Base-by-base conservation (phyloP, 768 basidiomycete species). In the Mycena filopes region DNA sequence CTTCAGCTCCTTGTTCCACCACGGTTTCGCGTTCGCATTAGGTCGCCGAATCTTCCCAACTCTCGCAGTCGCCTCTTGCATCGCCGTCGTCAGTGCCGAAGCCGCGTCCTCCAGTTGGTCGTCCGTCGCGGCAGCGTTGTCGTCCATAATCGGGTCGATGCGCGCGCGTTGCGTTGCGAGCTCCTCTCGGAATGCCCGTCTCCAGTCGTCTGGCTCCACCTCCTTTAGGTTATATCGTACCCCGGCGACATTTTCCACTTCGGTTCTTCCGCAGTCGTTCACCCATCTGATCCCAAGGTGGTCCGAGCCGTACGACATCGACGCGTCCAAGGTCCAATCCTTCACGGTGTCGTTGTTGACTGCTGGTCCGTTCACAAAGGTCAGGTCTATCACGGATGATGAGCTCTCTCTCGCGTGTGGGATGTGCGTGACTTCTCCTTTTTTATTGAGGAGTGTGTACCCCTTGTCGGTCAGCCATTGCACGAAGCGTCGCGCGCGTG, bases 1-100 rank as follows among this genome's bases (percentile, higher is more conserved):
- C 10, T 47, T 54, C 5, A 72, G 56, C 2, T 72, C 67, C 1
- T 66, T 33, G 60, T 71, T 66, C 74, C 72, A 75, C 74, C 72
- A 74, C 12, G 56, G 69, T 47, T 63, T 63, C 2, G 49, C 59
- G 12, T 53, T 51, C 1, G 29, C 29, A 15, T 33, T 51, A 0
- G 25, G 49, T 8, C 29, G 23, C 3, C 49, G 41, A 6, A 11
- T 41, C 25, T 42, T 42, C 2, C 41, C 59, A 3, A 60, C 59
- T n/a, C 45, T 45, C 31, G 41, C 59, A 6, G 59, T 60, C 18
- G 49, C 49, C 4, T 42, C 42, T 23, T 45, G 20, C 49, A 60
- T 60, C 29, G 33, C 56, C 18, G 12, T 12, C 6, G 56, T 47
- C 31, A 57, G 12, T 15, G 56, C 56, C 12, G 29, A 8, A 23